Conservation (phyloP, 1,284 basidiomycete species). For the Boletus nobilissimus region DNA sequence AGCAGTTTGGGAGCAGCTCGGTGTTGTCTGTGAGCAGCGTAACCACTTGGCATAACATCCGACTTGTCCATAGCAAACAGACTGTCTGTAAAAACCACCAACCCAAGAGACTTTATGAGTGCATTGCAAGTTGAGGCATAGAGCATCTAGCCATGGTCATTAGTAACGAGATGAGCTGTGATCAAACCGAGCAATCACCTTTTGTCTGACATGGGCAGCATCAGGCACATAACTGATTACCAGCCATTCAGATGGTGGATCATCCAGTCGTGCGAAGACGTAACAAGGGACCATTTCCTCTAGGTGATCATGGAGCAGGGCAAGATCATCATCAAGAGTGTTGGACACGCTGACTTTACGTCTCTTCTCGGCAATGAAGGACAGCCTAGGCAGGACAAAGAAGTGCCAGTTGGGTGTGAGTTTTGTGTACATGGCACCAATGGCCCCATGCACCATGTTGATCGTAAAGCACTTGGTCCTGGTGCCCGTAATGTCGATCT, state of each 20-base stretch:
- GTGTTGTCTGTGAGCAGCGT: constrained; percentile 80
- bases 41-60: constrained; percentile 73
- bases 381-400: too few relatives aligned
- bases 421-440: constrained; percentile 76
- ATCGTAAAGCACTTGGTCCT: constrained; percentile 82
- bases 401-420: constrained; percentile 78
- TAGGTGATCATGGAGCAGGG: constrained; percentile 64
- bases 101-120: constrained; percentile 80
- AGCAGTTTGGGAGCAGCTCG: constrained; percentile 81
- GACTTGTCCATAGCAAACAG: constrained; percentile 84
- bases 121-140: constrained; percentile 87
- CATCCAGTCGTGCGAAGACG: constrained; percentile 72
- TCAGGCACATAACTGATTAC: constrained; percentile 82
- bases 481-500: constrained; percentile 80
- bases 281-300: constrained; percentile 75
- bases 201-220: constrained; percentile 76
- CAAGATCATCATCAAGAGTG: constrained; percentile 69
- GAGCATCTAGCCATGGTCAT: constrained; percentile 74
- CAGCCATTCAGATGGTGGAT: constrained; percentile 71
- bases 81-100: constrained; percentile 78
- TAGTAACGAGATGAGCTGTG: neutral
- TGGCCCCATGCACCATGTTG: constrained; percentile 79
- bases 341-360: constrained; percentile 67
- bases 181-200: constrained; percentile 55
- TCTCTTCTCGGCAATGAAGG: constrained; percentile 82